Evolutionary conservation across 2,329 filamentous ascomycete genomes (phyloP).

Genomic region (Fusarium tjaetaba): DNA sequence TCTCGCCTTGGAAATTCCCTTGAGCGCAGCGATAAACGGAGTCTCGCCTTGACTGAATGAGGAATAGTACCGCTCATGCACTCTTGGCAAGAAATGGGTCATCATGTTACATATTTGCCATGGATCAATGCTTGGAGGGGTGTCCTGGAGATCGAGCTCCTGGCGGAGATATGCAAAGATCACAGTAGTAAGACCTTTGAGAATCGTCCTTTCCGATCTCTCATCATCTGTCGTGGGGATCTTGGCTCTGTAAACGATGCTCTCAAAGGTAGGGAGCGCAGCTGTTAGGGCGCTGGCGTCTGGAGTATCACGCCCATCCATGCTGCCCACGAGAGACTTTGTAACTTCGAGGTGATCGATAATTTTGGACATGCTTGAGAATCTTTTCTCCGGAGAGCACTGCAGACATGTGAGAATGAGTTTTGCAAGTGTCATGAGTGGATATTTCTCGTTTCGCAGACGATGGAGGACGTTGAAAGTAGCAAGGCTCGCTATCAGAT

Average conservation of each 20-base stretch:
- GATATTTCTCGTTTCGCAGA: neutral
- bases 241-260: neutral
- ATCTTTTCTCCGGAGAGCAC: neutral
- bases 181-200: neutral
- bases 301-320: neutral
- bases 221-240: neutral
- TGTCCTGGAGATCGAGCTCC: neutral
- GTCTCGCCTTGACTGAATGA: neutral
- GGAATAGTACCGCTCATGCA: neutral
- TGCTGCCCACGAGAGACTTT: neutral
- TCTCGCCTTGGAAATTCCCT: neutral
- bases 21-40: neutral
- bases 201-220: neutral
- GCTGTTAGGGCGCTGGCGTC: neutral
- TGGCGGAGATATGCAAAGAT: neutral
- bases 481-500: neutral
- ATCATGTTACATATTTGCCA: neutral
- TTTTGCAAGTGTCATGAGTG: neutral
- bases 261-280: neutral
- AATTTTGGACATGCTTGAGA: neutral
- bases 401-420: neutral
- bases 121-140: neutral
- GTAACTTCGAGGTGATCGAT: neutral
- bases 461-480: neutral
- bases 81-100: neutral